phyloP scores from a whole-genome alignment of 805 yeast species.

The Myxozyma geophila region DNA sequence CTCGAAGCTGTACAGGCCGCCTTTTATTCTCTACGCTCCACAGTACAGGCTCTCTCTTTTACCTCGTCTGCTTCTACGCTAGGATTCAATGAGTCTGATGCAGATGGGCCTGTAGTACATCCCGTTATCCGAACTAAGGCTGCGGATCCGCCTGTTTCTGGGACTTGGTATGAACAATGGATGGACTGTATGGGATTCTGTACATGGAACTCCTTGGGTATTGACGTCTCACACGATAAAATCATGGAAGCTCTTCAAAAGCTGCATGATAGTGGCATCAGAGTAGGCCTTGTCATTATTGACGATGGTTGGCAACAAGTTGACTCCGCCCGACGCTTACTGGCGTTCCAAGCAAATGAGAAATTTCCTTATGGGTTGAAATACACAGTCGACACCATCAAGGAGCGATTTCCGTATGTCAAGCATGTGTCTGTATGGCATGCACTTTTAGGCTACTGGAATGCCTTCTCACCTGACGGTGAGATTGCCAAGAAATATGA shows the following conservation, averaged over 20 bases:
- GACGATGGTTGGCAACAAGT: constrained; percentile 46
- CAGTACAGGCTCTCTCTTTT: constrained; percentile 7
- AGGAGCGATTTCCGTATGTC: constrained; percentile 37
- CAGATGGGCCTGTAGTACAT: neutral
- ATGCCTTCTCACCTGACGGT: constrained; percentile 40
- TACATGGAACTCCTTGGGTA: constrained; percentile 45
- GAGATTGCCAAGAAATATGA: constrained; percentile 37
- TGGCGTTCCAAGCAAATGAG: constrained; percentile 38
- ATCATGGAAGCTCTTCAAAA: constrained; percentile 38
- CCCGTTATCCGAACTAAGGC: neutral
- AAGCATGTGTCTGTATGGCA: constrained; percentile 45
- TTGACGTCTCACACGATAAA: constrained; percentile 36
- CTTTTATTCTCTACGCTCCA: constrained; percentile 24
- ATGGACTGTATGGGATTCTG: constrained; percentile 42
- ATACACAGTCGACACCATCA: constrained; percentile 38
- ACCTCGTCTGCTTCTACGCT: neutral
- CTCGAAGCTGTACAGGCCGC: constrained; percentile 30
- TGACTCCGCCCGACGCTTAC: constrained; percentile 36
- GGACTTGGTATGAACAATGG: constrained; percentile 39
- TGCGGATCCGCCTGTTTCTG: constrained; percentile 19
- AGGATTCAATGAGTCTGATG: neutral
- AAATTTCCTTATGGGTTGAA: constrained; percentile 43
- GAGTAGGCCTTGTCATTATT: constrained; percentile 39
- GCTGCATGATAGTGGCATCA: constrained; percentile 37
- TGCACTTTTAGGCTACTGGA: constrained; percentile 44